Base-by-base conservation (phyloP, 768 basidiomycete genomes). In the Amanita exitialis region DNA sequence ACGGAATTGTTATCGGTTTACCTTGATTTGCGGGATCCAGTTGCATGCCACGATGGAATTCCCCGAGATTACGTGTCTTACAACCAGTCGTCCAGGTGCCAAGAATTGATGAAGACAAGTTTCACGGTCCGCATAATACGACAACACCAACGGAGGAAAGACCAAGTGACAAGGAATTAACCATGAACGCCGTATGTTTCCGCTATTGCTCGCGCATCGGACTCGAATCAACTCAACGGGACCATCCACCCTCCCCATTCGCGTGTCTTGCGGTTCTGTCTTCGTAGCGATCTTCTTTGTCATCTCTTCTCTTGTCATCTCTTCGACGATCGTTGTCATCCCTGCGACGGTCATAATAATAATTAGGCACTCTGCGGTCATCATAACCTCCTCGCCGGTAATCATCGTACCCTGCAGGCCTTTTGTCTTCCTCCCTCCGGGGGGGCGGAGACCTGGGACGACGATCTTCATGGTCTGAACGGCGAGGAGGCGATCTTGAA, bases 321-420 rank as follows among this genome's bases (percentile, higher is more conserved):
- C 84, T 76, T 67, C 82, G 79, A 62, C 71, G 71, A 59, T 83
- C 79, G 56, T 63, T 54, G 65, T 86, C 83, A 66, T 89, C 86
- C 82, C 85, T 85, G 73, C 84, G 83, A 64, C 88, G 86, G 67
- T 88, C 86, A 83, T 83, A 82, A 82, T 84, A 80, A 75, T 78
- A 78, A 77, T 88, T 83, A 82, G 84, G 84, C 66, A 71, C 77
- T 81, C 79, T 82, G 73, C 79, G 84, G 68, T 82, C 82, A 81
- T 86, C 84, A 80, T 82, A 80, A 62, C 79, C 81, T 62, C 84
- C 86, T 69, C 88, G 83, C 68, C 88, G 82, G 69, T 80, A 75
- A 79, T 88, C 84, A 80, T 90, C 88, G 82, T 89, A 87, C 82
- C 86, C 86, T 82, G 85, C 83, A 81, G 85, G 79, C 77, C 84